These are phyloP conservation scores for Agaricus bisporus DNA, from an alignment of 768 basidiomycete genomes.

Conservation along the genomic window DNA sequence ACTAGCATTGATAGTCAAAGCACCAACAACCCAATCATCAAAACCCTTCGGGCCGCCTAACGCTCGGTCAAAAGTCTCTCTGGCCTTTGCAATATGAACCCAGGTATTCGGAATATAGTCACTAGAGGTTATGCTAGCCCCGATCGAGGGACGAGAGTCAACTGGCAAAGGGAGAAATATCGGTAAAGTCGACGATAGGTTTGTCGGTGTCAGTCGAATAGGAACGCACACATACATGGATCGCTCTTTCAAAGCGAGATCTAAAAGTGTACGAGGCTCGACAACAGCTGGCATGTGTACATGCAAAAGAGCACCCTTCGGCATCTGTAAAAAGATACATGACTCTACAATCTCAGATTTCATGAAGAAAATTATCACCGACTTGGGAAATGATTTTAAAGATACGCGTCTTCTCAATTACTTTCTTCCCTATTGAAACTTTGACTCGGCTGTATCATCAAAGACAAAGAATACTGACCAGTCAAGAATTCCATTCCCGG, in stretches of 20 bases:
- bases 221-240: constrained; percentile 54
- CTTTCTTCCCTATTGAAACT: constrained; percentile 34
- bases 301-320: constrained; percentile 73
- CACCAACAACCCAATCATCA: constrained; percentile 56
- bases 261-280: constrained; percentile 43
- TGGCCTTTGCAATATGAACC: constrained; percentile 50
- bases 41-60: constrained; percentile 63
- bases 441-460: not conserved
- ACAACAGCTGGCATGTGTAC: constrained; percentile 73
- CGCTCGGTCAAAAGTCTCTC: constrained; percentile 40
- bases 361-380: not conserved
- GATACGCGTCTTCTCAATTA: constrained; percentile 55
- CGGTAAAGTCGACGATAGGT: constrained; percentile 39
- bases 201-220: constrained; percentile 31
- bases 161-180: constrained; percentile 45
- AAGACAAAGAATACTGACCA: constrained; percentile 27
- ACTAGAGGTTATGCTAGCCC: constrained; percentile 31
- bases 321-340: constrained; percentile 44
- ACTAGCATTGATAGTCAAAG: constrained; percentile 60
- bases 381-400: constrained; percentile 61
- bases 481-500: constrained; percentile 33
- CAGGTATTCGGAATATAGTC: constrained; percentile 42
- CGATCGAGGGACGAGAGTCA: constrained; percentile 21
- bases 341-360: not conserved
- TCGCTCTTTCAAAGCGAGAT: constrained; percentile 49